These are phyloP conservation scores for Suillus sp. DNA, from an alignment of 768 basidiomycete genomes.

Conservation along the genomic window DNA sequence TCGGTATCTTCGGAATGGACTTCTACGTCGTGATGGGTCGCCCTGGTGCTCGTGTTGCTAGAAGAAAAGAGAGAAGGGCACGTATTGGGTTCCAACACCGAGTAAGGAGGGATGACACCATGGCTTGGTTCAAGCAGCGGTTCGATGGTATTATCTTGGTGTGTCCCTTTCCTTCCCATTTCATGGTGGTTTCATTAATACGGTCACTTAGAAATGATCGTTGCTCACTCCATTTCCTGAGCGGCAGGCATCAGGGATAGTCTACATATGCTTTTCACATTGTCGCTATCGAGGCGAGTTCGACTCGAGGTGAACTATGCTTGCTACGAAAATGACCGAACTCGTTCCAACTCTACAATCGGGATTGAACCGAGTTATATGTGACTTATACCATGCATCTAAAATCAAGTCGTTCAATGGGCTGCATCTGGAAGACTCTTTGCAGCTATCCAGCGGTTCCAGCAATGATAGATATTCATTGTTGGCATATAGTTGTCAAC, in stretches of 20 bases:
- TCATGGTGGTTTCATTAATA: not conserved
- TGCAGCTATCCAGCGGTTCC: not conserved
- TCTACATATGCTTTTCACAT: constrained; percentile 4
- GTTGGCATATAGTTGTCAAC: not conserved
- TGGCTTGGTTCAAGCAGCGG: constrained; percentile 99
- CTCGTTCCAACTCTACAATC: not conserved
- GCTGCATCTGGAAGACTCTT: not conserved
- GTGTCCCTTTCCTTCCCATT: constrained; percentile 30
- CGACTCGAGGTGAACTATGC: not conserved
- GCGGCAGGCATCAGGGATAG: constrained; percentile 10
- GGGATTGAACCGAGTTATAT: not conserved
- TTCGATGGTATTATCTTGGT: constrained; percentile 98
- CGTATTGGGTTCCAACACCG: constrained; percentile 87
- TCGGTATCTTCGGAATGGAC: constrained; percentile 99
- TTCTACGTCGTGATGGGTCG: constrained; percentile 98
- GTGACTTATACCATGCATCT: not conserved
- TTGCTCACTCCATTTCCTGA: not conserved
- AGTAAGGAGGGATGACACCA: constrained; percentile 94
- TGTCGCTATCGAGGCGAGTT: constrained; percentile 4
- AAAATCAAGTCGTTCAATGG: not conserved
- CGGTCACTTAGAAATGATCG: not conserved
- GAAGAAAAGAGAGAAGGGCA: constrained; percentile 86
- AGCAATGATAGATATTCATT: not conserved
- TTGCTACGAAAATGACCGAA: constrained; percentile 3
- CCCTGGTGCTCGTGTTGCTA: constrained; percentile 88